phyloP scores from a whole-genome alignment of 2,329 filamentous ascomycete species.

The Spiromastix sp. region DNA sequence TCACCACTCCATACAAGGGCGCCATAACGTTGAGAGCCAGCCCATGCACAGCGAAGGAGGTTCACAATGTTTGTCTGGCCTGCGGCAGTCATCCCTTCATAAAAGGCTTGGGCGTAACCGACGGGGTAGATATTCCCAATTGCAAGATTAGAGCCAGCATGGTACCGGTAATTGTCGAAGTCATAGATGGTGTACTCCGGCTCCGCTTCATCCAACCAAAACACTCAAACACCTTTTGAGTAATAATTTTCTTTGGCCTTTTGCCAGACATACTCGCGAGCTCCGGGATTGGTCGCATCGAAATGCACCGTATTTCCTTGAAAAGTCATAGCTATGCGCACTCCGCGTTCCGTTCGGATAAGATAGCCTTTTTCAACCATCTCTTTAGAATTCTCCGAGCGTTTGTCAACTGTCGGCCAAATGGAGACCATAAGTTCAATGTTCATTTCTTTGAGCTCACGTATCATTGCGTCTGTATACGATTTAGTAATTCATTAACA shows the following conservation, averaged over 20 bases:
- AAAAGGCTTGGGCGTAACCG: constrained; percentile 50
- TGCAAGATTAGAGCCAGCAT: constrained; percentile 42
- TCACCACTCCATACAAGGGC: constrained; percentile 59
- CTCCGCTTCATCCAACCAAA: constrained; percentile 62
- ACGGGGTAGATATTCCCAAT: constrained; percentile 53
- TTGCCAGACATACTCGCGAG: constrained; percentile 50
- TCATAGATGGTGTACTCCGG: constrained; percentile 56
- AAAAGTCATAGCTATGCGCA: constrained; percentile 49
- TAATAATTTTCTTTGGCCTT: constrained; percentile 52
- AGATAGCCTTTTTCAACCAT: constrained; percentile 53
- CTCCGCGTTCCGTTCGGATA: constrained; percentile 50
- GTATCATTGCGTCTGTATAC: constrained; percentile 55
- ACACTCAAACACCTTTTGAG: constrained; percentile 50
- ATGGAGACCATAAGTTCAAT: constrained; percentile 61
- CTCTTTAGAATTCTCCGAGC: constrained; percentile 49
- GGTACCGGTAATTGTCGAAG: constrained; percentile 57
- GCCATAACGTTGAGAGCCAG: constrained; percentile 52
- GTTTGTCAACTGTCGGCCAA: constrained; percentile 55
- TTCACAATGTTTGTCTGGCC: constrained; percentile 51
- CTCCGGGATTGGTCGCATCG: constrained; percentile 52
- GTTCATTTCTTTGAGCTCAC: constrained; percentile 46
- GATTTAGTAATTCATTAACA: constrained; percentile 7
- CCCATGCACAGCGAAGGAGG: constrained; percentile 47
- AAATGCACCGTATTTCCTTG: constrained; percentile 51
- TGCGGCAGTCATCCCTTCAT: constrained; percentile 44